Evolutionary conservation across 805 yeast genomes (phyloP).

Genomic region (Teunomyces lycoperdinae): DNA sequence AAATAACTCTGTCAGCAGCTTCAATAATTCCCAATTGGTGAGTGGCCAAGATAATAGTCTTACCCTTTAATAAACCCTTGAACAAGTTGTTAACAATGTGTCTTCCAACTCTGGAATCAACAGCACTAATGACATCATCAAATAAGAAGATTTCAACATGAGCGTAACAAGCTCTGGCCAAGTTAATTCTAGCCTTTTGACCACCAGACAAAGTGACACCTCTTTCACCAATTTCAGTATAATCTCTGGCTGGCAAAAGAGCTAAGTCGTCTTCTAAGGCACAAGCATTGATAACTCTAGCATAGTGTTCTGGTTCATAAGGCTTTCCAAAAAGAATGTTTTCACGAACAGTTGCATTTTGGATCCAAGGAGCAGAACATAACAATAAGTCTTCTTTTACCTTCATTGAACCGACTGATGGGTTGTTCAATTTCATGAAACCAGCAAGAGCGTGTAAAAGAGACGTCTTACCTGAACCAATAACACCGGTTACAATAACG

Average conservation of each 20-base stretch:
- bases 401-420: constrained; percentile 21
- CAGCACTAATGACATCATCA: constrained; percentile 46
- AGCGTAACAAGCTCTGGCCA: constrained; percentile 43
- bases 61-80: constrained; percentile 28
- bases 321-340: constrained; percentile 38
- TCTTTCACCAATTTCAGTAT: constrained; percentile 44
- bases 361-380: constrained; percentile 43
- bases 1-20: constrained; percentile 37
- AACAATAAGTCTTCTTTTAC: constrained; percentile 30
- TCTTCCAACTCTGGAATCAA: constrained; percentile 42
- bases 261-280: constrained; percentile 38
- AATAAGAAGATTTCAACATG: constrained; percentile 32
- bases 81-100: constrained; percentile 38
- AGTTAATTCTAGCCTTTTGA: constrained; percentile 43
- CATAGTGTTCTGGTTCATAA: constrained; percentile 28
- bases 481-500: constrained; percentile 40
- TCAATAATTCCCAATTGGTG: constrained; percentile 41
- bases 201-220: constrained; percentile 46
- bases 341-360: constrained; percentile 39
- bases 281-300: constrained; percentile 33
- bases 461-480: constrained; percentile 45
- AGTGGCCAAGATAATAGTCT: constrained; percentile 41
- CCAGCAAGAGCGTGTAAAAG: constrained; percentile 40
- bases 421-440: constrained; percentile 32
- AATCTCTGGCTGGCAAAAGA: constrained; percentile 34